Base-by-base conservation (phyloP, 345 rosid genomes). In the Orychophragmus violaceus region DNA sequence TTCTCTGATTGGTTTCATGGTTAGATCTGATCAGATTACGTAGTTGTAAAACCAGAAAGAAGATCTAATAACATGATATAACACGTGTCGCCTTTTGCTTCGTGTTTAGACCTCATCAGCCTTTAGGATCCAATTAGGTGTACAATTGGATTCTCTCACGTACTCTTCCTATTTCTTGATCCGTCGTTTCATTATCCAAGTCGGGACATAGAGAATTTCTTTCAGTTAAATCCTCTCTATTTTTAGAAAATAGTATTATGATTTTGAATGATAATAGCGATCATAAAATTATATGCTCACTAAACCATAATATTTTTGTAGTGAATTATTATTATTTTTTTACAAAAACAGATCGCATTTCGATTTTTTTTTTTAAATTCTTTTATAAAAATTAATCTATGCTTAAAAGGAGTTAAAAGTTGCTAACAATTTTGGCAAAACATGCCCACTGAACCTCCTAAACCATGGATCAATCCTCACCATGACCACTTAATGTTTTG, bases 21-120 rank as follows among this genome's bases (percentile, higher is more conserved):
- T 35, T 62, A 62, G 19, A 53, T 70, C 49, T 62, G n/a, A n/a
- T n/a, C 56, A 70, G 75, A 70, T 70, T 70, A 53, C 63, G 63
- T 62, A 42, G 75, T 50, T 62, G 60, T 23, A 62, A 24, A 30
- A 18, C 33, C 69, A 55, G 4, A n/a, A 35, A 59, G 51, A 46
- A 71, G 59, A 71, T 63, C 57, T 45, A 29, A 44, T 25, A 28
- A 39, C 69, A 17, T 42, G 21, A 32, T 2, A 13, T 44, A 62
- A 62, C 69, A 71, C 69, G 49, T 71, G 75, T 71, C 58, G 0
- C 25, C 30, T 32, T 5, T 13, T 41, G 8, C 13, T 70, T 39
- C 46, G 61, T 29, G 17, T 9, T 52, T n/a, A 17, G 22, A 51
- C 35, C 50, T 37, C 22, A 53, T 62, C 27, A 14, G 16, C 62